phyloP scores from a whole-genome alignment of 768 basidiomycete species.

The Trametes coccinea region DNA sequence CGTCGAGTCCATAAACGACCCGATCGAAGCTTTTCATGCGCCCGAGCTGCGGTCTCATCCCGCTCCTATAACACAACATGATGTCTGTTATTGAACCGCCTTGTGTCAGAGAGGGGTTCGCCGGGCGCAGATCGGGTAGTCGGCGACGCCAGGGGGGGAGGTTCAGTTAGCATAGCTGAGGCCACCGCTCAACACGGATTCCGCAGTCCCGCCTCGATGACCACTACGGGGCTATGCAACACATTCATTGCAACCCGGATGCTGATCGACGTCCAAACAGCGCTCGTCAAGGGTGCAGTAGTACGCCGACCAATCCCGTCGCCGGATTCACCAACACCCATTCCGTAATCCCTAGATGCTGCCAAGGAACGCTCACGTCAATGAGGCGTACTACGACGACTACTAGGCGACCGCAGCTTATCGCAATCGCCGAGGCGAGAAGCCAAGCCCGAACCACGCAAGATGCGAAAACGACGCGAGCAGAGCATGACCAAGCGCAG shows the following conservation, averaged over 20 bases:
- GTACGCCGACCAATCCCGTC: background rate
- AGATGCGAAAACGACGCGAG: background rate
- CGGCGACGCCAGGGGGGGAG: too few species aligned
- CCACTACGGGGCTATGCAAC: conserved; percentile 3
- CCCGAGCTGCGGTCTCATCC: too few species aligned
- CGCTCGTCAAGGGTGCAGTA: background rate
- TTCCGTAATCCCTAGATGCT: background rate
- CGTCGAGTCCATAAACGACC: too few species aligned
- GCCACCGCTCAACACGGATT: background rate
- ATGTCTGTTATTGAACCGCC: too few species aligned
- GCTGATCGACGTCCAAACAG: conserved; percentile 11
- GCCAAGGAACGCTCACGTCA: background rate
- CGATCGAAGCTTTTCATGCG: too few species aligned
- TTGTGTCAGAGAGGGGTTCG: too few species aligned
- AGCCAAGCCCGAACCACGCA: too few species aligned
- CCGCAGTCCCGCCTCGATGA: background rate
- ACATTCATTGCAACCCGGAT: background rate
- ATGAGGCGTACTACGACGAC: background rate
- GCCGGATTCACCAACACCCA: background rate
- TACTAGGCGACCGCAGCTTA: background rate
- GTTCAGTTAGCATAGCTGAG: too few species aligned
- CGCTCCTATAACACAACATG: too few species aligned
- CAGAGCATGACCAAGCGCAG: background rate
- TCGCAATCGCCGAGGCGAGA: background rate
- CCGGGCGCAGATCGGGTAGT: too few species aligned